Conservation (phyloP, 1,284 basidiomycete genomes). For the Ceratobasidium theobromae region DNA sequence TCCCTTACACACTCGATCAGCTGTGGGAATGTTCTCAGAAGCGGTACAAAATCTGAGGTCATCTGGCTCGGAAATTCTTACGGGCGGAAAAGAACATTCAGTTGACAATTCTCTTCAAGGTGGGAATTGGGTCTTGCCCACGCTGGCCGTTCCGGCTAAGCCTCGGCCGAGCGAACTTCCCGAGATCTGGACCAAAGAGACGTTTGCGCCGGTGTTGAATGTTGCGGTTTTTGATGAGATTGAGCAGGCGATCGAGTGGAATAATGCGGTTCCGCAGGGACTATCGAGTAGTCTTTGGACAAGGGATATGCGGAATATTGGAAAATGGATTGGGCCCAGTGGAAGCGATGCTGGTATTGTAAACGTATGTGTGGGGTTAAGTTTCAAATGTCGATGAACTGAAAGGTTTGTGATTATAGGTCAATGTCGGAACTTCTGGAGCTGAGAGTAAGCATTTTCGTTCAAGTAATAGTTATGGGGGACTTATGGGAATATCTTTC, state of each 20-base stretch:
- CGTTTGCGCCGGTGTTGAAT: constrained; percentile 85
- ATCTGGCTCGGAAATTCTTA: constrained; percentile 73
- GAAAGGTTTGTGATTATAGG: constrained; percentile 48
- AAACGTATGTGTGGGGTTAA: constrained; percentile 55
- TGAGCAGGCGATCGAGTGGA: constrained; percentile 88
- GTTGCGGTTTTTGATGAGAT: constrained; percentile 88
- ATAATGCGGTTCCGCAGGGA: constrained; percentile 90
- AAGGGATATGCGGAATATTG: constrained; percentile 74
- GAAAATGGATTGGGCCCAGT: constrained; percentile 87
- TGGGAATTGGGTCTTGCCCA: constrained; percentile 88
- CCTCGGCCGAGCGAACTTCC: constrained; percentile 51
- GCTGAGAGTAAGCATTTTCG: constrained; percentile 63
- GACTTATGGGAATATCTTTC: not conserved
- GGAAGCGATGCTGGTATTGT: constrained; percentile 87
- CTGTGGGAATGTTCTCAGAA: constrained; percentile 64
- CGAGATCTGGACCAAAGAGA: constrained; percentile 77
- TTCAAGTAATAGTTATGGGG: not conserved
- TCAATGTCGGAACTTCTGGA: constrained; percentile 91
- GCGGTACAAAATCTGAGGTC: constrained; percentile 66
- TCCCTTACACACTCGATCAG: constrained; percentile 74
- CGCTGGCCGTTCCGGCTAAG: constrained; percentile 70
- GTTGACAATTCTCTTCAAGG: constrained; percentile 45
- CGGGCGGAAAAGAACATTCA: constrained; percentile 61
- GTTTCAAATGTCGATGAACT: not conserved
- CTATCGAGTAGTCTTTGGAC: constrained; percentile 92